phyloP scores from a whole-genome alignment of 2,329 filamentous ascomycete species.

The Fusarium euwallaceae region DNA sequence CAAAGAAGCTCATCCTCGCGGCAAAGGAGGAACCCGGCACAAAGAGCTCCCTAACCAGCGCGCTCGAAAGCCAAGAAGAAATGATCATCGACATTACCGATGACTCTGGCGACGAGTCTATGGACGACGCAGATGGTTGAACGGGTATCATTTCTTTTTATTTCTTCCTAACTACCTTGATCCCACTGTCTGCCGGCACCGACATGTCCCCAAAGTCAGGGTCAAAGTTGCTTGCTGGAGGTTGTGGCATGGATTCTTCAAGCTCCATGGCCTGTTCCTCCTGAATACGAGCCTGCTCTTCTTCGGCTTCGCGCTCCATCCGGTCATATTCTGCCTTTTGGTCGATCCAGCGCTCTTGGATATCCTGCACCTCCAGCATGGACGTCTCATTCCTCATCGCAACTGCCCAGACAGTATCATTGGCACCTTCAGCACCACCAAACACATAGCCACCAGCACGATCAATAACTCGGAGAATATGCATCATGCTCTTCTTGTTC shows the following conservation, averaged over 20 bases:
- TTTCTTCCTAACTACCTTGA: conserved; percentile 73
- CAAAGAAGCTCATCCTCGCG: conserved; percentile 77
- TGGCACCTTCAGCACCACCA: conserved; percentile 88
- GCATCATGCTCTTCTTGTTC: conserved; percentile 97
- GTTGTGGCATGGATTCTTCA: conserved; percentile 44
- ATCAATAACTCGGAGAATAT: conserved; percentile 88
- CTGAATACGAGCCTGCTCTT: conserved; percentile 74
- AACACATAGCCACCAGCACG: conserved; percentile 94
- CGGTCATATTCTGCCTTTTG: conserved; percentile 89
- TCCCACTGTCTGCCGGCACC: conserved; percentile 70
- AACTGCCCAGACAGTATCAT: conserved; percentile 97
- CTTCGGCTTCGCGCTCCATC: conserved; percentile 79
- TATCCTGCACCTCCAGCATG: conserved; percentile 85
- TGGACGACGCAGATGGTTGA: conserved; percentile 60
- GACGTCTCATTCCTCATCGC: conserved; percentile 85
- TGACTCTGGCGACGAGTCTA: conserved; percentile 60
- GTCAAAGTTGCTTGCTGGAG: conserved; percentile 51
- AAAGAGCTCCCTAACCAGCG: conserved; percentile 36
- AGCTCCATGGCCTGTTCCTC: conserved; percentile 56
- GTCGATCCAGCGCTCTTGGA: conserved; percentile 97
- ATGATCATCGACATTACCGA: conserved; percentile 59
- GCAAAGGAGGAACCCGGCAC: conserved; percentile 63
- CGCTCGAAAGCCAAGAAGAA: conserved; percentile 48
- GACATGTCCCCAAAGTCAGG: conserved; percentile 66
- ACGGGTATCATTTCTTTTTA: conserved; percentile 69